Evolutionary conservation across 1,284 basidiomycete genomes (phyloP).

Genomic region (Heterobasidion occidentale): DNA sequence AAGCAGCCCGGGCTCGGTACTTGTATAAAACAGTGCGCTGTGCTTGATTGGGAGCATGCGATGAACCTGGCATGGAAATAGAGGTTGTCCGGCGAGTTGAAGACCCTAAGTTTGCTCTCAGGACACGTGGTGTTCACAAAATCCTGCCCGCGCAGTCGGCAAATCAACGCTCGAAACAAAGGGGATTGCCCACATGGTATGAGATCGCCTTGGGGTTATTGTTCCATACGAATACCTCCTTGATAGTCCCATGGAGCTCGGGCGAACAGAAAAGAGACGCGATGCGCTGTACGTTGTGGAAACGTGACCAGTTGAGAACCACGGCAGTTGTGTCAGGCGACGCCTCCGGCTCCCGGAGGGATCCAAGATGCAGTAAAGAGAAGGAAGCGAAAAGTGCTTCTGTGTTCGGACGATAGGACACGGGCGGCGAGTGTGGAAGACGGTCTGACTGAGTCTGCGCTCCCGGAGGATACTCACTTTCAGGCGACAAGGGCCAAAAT

Average conservation of each 20-base stretch:
- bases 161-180: neutral
- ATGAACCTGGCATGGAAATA: conserved; percentile 62
- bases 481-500: neutral
- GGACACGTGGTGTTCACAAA: conserved; percentile 39
- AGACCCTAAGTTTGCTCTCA: conserved; percentile 35
- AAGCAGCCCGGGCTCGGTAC: conserved; percentile 21
- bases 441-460: neutral
- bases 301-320: conserved; percentile 58
- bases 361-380: neutral
- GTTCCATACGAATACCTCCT: conserved; percentile 55
- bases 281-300: conserved; percentile 51
- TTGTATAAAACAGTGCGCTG: conserved; percentile 57
- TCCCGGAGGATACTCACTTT: neutral
- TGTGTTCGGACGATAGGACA: conserved; percentile 11
- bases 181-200: conserved; percentile 1
- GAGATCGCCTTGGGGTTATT: conserved; percentile 35
- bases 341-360: neutral
- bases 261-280: conserved; percentile 41
- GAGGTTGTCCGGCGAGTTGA: conserved; percentile 50
- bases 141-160: conserved; percentile 28
- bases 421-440: conserved; percentile 6
- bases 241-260: conserved; percentile 38
- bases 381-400: conserved; percentile 2
- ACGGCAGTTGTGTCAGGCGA: conserved; percentile 41
- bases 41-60: conserved; percentile 44